Percentiles rank a stretch among this genome's conserved stretches.
These are phyloP conservation scores for Hypoxylon sp. DNA, from an alignment of 2,329 filamentous ascomycete species.

Conservation along the genomic window DNA sequence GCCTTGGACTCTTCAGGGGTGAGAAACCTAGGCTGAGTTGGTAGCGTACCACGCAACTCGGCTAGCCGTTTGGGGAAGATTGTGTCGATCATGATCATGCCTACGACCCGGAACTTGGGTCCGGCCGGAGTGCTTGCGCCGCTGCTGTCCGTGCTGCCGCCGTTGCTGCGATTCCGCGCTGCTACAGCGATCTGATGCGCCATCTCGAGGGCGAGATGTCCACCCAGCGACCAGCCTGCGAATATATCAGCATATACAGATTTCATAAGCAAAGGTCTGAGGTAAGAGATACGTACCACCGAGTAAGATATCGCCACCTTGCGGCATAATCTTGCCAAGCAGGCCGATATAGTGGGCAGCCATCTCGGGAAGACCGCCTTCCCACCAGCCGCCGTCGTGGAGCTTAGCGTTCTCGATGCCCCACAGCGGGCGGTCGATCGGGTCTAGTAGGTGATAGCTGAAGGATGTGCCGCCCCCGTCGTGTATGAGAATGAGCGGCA, in stretches of 20 bases:
- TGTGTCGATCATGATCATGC: conserved; percentile 69
- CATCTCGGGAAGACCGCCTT: conserved; percentile 69
- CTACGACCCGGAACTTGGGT: conserved; percentile 59
- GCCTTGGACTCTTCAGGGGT: conserved; percentile 49
- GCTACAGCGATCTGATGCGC: conserved; percentile 59
- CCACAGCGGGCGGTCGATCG: conserved; percentile 65
- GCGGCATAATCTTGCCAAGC: conserved; percentile 59
- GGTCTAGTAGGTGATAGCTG: conserved; percentile 68
- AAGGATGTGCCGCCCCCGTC: conserved; percentile 74
- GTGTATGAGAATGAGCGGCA: conserved; percentile 71
- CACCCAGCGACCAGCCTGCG: conserved; percentile 68
- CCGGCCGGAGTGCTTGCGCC: conserved; percentile 10
- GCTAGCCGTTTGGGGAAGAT: conserved; percentile 56
- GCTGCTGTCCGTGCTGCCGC: conserved; percentile 3
- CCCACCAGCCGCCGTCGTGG: conserved; percentile 62
- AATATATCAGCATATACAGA: neutral
- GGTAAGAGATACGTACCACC: conserved; percentile 57
- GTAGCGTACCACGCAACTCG: conserved; percentile 35
- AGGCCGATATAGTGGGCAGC: conserved; percentile 64
- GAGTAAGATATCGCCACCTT: conserved; percentile 61
- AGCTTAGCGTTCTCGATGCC: conserved; percentile 71
- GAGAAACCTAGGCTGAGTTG: conserved; percentile 51
- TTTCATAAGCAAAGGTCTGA: neutral
- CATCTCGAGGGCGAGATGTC: conserved; percentile 66
- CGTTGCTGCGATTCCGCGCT: conserved; percentile 45